Conservation (phyloP, 1,284 basidiomycete genomes). For the Pterulicium gracile region DNA sequence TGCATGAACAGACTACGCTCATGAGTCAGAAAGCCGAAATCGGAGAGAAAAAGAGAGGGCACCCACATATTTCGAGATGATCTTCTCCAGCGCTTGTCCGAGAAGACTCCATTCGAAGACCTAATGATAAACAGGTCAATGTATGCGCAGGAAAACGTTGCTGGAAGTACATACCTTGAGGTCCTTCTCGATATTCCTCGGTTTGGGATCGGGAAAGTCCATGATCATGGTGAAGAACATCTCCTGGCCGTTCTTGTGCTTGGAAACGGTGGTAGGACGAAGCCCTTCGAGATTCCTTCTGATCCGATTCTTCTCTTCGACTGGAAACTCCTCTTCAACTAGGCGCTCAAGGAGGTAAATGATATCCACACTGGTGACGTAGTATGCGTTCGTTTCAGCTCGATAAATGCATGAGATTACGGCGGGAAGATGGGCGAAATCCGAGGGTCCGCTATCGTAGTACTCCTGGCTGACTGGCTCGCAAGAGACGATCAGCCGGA, state of each 20-base stretch:
- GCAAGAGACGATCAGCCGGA: conserved; percentile 53
- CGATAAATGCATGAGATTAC: conserved; percentile 89
- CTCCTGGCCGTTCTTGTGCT: conserved; percentile 72
- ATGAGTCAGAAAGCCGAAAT: background rate
- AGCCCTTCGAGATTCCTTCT: conserved; percentile 90
- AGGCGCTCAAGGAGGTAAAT: conserved; percentile 89
- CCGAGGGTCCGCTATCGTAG: conserved; percentile 28
- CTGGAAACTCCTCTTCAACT: conserved; percentile 74
- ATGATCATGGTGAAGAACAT: conserved; percentile 91
- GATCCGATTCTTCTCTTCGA: conserved; percentile 96
- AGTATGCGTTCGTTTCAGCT: conserved; percentile 68
- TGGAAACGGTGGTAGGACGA: conserved; percentile 83
- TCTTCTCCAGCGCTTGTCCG: conserved; percentile 78
- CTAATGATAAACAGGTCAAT: background rate
- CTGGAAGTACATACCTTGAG: conserved; percentile 59
- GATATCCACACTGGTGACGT: conserved; percentile 90
- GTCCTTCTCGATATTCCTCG: conserved; percentile 95
- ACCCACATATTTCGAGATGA: conserved; percentile 90
- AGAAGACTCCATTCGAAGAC: conserved; percentile 82
- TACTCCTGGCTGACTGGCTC: conserved; percentile 49
- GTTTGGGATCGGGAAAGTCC: conserved; percentile 90
- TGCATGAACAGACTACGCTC: background rate
- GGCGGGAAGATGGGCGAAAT: conserved; percentile 30
- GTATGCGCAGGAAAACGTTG: background rate
- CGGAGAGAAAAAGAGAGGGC: conserved; percentile 4